Evolutionary conservation across 257 asterid species (phyloP).

Genomic region (Salvia rosmarinus): DNA sequence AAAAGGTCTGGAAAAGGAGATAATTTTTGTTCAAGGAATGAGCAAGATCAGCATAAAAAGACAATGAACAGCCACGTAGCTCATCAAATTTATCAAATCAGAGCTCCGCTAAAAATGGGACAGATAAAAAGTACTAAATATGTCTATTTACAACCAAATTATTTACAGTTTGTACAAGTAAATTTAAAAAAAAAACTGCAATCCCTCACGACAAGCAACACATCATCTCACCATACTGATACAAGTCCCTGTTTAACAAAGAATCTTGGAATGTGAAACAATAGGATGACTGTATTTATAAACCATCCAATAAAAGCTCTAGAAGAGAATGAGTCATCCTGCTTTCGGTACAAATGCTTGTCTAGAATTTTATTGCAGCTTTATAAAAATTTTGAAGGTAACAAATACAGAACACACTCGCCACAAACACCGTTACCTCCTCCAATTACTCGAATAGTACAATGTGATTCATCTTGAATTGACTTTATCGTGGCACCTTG

Average conservation of each 20-base stretch:
- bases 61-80: background rate
- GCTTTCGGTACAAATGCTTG: background rate
- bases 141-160: background rate
- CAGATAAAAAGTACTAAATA: background rate
- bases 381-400: conserved; percentile 3
- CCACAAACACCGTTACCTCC: conserved; percentile 55
- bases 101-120: background rate
- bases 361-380: background rate
- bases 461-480: conserved; percentile 78
- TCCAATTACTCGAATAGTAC: conserved; percentile 78
- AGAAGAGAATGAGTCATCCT: background rate
- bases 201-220: background rate
- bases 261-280: too few species aligned
- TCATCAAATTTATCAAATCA: background rate
- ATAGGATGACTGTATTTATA: background rate
- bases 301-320: conserved; percentile 4
- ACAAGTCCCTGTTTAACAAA: too few species aligned
- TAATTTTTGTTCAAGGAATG: conserved; percentile 3
- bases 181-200: too few species aligned
- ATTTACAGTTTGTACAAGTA: background rate
- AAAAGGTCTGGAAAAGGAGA: conserved; percentile 14
- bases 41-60: background rate
- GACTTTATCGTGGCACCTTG: conserved; percentile 94
- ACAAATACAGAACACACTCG: conserved; percentile 14
- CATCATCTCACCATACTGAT: background rate